Conservation (phyloP, 345 rosid genomes). For the Microcos paniculata region DNA sequence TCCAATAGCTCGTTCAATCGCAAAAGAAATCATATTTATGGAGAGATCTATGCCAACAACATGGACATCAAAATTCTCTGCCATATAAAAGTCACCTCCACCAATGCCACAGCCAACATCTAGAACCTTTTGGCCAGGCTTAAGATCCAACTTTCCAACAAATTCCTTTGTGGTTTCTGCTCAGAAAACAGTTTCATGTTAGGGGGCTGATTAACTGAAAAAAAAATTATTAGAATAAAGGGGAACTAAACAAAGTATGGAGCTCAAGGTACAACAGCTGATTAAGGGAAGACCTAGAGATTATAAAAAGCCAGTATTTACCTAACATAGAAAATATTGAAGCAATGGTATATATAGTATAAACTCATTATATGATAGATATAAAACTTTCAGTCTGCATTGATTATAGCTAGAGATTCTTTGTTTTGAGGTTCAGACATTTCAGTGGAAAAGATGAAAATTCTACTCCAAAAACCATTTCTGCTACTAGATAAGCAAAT, state of each 20-base stretch:
- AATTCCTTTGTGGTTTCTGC: constrained; percentile 97
- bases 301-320: neutral
- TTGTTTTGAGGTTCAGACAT: neutral
- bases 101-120: constrained; percentile 99
- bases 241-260: neutral
- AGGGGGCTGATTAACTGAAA: neutral
- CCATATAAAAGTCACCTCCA: constrained; percentile 99
- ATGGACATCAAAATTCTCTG: constrained; percentile 77
- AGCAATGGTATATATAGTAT: neutral
- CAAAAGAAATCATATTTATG: constrained; percentile 88
- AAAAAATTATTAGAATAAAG: neutral
- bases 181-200: constrained; percentile 11
- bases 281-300: neutral
- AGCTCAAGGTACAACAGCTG: neutral
- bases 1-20: constrained; percentile 92
- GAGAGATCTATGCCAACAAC: constrained; percentile 97
- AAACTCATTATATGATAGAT: neutral
- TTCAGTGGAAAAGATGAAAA: neutral
- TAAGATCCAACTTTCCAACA: constrained; percentile 80
- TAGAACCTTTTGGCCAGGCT: constrained; percentile 89
- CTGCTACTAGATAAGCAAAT: constrained; percentile 1
- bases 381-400: neutral
- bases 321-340: neutral
- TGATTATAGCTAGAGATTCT: neutral
- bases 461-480: neutral